Percentiles rank a stretch among this genome's conserved stretches.
phyloP scores from a whole-genome alignment of 305 asterid species.

The Salvia sclarea region DNA sequence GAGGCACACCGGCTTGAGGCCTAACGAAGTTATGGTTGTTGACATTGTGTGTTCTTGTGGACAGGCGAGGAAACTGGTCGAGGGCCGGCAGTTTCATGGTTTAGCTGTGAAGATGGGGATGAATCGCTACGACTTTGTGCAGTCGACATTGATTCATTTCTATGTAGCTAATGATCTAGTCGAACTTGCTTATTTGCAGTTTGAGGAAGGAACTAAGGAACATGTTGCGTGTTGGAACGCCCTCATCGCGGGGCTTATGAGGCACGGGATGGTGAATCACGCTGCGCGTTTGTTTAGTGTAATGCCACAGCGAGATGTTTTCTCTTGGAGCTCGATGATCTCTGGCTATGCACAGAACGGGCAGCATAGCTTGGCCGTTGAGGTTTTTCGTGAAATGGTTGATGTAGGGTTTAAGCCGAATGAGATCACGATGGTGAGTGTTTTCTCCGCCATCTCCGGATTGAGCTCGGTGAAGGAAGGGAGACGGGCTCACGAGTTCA shows the following conservation, averaged over 20 bases:
- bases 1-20: slow-evolving; percentile 55
- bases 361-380: slow-evolving; percentile 57
- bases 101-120: slow-evolving; percentile 58
- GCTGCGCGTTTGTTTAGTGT: slow-evolving; percentile 54
- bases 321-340: slow-evolving; percentile 94
- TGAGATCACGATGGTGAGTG: slow-evolving; percentile 87
- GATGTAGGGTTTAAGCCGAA: slow-evolving; percentile 60
- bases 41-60: slow-evolving; percentile 75
- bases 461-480: slow-evolving; percentile 69
- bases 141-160: slow-evolving; percentile 76
- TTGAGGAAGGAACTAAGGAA: slow-evolving; percentile 67
- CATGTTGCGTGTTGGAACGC: slow-evolving; percentile 88
- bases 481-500: slow-evolving; percentile 71
- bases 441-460: slow-evolving; percentile 71
- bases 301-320: slow-evolving; percentile 85
- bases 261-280: slow-evolving; percentile 58
- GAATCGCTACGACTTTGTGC: slow-evolving; percentile 56
- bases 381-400: slow-evolving; percentile 73
- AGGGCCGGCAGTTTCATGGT: slow-evolving; percentile 79
- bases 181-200: slow-evolving; percentile 60
- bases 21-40: slow-evolving; percentile 83
- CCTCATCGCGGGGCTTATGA: slow-evolving; percentile 65
- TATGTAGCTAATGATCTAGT: slow-evolving; percentile 63
- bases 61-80: slow-evolving; percentile 38
- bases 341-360: slow-evolving; percentile 81